Evolutionary conservation across 1,139 yeast genomes (phyloP), one percentile per base, ranked within the genome.

Genomic region (Pichiaceae sp.): DNA sequence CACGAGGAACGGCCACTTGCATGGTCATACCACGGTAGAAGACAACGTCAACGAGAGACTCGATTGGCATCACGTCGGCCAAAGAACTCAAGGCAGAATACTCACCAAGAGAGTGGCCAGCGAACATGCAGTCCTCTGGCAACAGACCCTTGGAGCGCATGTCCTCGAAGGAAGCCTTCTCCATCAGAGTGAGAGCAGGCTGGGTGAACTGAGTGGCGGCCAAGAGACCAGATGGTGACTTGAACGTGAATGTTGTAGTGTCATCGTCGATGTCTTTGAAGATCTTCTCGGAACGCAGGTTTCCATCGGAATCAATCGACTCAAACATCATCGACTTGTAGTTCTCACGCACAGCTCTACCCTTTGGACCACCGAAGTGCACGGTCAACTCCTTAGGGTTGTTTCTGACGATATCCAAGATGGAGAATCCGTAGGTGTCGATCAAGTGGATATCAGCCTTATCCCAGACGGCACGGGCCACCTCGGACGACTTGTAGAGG

Each of bases 1-100:
- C 99, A 68, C 99, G 80, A 57, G 97, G 97, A 48, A 91, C 99
- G 33, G 98, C 98, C 48, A 91, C 98, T 72, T 91, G 98, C 98
- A 91, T 91, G 34, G 99, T 91, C 98, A 91, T 91, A 75, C 99
- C 99, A 72, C 99, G 80, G 75, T 91, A 93, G 75, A 91, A 91
- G 34, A 91, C 98, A 62, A 91, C 96, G 62, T 91, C 99, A 41
- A 91, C 98, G 53, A 91, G 73, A 8, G 95, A 83, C 68, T 93
- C 98, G 55, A 93, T 89, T 39, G 98, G 96, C 97, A 91, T 89
- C 42, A 93, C 97, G 60, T 91, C 95, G 41, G 96, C 98, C 57
- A 91, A 73, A 18, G 98, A 89, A 24, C 97, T 86, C 57, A 91
- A 74, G 18, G 99, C 97, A 50, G 96, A 91, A 64, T 91, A 91